Percentiles rank a stretch among this genome's conserved stretches.
These are phyloP conservation scores for Fusarium camptoceras DNA, from an alignment of 2,329 filamentous ascomycete species.

Conservation along the genomic window DNA sequence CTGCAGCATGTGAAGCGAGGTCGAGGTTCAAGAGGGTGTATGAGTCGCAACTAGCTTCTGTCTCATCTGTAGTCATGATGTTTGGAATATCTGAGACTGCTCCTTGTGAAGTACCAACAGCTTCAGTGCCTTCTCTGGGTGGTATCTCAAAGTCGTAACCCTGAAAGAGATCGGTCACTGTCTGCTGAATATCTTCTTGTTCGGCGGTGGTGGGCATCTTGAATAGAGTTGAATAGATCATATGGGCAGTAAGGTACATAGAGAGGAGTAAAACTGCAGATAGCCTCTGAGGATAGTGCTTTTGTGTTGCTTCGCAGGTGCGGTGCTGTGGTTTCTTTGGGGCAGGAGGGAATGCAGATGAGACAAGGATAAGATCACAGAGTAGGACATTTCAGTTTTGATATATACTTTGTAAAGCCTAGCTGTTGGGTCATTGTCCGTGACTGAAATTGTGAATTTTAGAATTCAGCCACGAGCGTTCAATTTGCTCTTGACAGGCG, in stretches of 20 bases:
- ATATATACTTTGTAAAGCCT: background rate
- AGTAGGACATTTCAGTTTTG: background rate
- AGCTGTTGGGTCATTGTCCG: background rate
- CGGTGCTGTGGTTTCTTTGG: background rate
- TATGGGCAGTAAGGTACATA: too few species aligned
- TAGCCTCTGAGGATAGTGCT: background rate
- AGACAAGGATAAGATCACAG: background rate
- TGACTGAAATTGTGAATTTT: background rate
- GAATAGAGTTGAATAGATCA: too few species aligned
- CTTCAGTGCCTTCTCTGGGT: background rate
- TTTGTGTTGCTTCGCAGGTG: background rate
- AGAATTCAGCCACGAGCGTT: background rate
- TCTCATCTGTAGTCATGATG: fast-evolving
- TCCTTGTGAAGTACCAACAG: background rate
- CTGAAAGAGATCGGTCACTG: background rate
- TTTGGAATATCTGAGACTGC: background rate
- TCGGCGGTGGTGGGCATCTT: background rate
- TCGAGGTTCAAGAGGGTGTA: background rate
- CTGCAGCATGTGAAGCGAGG: constrained; percentile 1
- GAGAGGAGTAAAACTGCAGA: too few species aligned
- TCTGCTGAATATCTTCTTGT: background rate
- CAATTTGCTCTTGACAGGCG: fast-evolving
- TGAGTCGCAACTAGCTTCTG: background rate
- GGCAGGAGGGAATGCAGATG: background rate
- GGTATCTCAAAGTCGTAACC: background rate